Evolutionary conservation across 1,284 basidiomycete species (phyloP), one percentile per base, ranked within the genome.

Genomic region (Gomphus bonarii): DNA sequence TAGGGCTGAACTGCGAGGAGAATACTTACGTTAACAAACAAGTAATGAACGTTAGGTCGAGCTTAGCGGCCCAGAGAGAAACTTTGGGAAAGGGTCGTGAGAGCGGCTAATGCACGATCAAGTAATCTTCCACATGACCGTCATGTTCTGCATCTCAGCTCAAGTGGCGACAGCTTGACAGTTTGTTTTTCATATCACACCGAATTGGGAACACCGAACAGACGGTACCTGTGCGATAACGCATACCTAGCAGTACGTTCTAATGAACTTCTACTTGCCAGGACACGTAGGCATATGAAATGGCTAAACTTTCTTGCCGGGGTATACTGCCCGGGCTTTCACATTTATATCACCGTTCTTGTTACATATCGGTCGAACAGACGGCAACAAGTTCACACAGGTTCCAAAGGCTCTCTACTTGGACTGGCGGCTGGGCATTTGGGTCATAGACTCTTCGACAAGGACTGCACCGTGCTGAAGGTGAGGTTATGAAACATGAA

Each of bases 21-120:
- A 20, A 25, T 36, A 30, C 52, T 30, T 40, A 54, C 52, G 52
- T 43, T 54, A 54, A 54, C 52, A 54, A 43, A 54, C 38, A 54
- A 33, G 52, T 40, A 54, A 54, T 16, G 52, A 54, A 30, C 38
- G 52, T 42, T n/a, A 30, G 9, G 40, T 30, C 51, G 28, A 33
- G 52, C 40, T 44, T 38, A 51, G 50, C 50, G 50, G 33, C 36
- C 25, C 49, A 50, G 36, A 38, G 49, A 25, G 36, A 33, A 51
- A 51, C 33, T 51, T 22, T 36, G 50, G 50, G 22, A 36, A 50
- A 31, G 28, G 47, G 47, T 30, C 28, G 42, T 44, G 42, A 44
- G 42, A 44, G 42, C 42, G 42, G 42, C 42, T 44, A 44, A 44
- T 12, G 42, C 12, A 20, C 42, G 8, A 44, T 44, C 42, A 44